A percentile compares a stretch with the other conserved stretches of the same genome.
These are phyloP conservation scores for Zostera marina DNA, from an alignment of 116 monocot species.

Conservation along the genomic window DNA sequence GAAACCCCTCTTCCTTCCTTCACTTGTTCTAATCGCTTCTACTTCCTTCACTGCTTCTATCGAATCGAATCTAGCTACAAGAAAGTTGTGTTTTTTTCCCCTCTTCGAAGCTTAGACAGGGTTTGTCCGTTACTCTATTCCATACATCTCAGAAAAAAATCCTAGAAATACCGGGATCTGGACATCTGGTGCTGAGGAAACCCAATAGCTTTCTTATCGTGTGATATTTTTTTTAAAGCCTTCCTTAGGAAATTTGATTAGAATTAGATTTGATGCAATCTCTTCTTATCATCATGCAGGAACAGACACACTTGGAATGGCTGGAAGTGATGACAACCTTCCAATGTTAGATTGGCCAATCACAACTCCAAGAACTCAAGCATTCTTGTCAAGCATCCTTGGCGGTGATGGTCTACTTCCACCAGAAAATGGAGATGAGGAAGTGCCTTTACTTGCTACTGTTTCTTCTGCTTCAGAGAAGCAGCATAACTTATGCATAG, in stretches of 20 bases:
- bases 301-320: conserved; percentile 6
- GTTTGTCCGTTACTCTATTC: neutral
- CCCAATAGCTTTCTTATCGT: no score
- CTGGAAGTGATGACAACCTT: conserved; percentile 6
- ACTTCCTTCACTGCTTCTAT: no score
- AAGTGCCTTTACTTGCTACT: neutral
- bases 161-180: neutral
- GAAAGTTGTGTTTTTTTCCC: no score
- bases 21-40: no score
- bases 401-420: conserved; percentile 2
- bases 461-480: neutral
- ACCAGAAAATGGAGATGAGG: neutral
- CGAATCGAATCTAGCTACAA: no score
- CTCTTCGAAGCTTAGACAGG: neutral
- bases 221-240: neutral
- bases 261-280: neutral
- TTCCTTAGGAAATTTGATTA: neutral
- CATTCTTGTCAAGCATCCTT: conserved; percentile 4
- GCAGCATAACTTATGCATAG: neutral
- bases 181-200: no score
- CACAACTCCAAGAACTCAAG: conserved; percentile 1
- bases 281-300: neutral
- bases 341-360: conserved; percentile 3
- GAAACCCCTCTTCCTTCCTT: no score
- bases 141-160: neutral